phyloP scores from a whole-genome alignment of 306 rosid species.

The Rosa rugosa region DNA sequence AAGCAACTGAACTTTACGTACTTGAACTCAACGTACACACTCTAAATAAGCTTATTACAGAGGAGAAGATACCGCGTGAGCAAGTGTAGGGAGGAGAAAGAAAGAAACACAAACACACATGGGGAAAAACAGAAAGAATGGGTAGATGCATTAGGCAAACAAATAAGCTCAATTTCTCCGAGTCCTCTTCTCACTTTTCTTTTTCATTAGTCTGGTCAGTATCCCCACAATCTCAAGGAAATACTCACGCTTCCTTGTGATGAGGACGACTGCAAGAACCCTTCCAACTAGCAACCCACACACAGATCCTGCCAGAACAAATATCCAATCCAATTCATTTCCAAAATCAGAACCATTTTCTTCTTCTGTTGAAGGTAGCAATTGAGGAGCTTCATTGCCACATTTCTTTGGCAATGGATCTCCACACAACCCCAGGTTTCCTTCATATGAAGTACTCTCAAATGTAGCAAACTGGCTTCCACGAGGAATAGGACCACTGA shows the following conservation, averaged over 20 bases:
- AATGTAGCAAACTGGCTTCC: not conserved
- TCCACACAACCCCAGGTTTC: slow-evolving; percentile 2
- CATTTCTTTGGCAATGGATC: not conserved
- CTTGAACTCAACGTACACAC: too few species aligned
- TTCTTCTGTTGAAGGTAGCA: not conserved
- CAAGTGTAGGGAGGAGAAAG: too few species aligned
- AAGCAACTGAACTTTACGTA: too few species aligned
- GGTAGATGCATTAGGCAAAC: not conserved
- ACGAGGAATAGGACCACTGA: not conserved
- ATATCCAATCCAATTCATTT: not conserved
- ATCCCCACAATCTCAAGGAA: not conserved
- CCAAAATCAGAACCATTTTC: not conserved
- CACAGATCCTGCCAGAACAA: not conserved
- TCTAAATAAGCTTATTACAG: too few species aligned
- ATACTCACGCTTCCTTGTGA: not conserved
- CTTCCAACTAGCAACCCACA: not conserved
- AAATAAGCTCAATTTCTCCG: not conserved
- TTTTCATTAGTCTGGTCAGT: not conserved
- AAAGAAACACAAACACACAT: too few species aligned
- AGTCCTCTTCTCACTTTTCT: not conserved
- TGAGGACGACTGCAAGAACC: not conserved
- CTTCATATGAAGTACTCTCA: slow-evolving; percentile 3
- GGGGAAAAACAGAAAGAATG: not conserved
- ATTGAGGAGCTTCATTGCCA: not conserved
- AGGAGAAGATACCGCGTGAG: too few species aligned